Evolutionary conservation across 163 green algal genomes (phyloP).

Genomic region (Scenedesmus sp.): DNA sequence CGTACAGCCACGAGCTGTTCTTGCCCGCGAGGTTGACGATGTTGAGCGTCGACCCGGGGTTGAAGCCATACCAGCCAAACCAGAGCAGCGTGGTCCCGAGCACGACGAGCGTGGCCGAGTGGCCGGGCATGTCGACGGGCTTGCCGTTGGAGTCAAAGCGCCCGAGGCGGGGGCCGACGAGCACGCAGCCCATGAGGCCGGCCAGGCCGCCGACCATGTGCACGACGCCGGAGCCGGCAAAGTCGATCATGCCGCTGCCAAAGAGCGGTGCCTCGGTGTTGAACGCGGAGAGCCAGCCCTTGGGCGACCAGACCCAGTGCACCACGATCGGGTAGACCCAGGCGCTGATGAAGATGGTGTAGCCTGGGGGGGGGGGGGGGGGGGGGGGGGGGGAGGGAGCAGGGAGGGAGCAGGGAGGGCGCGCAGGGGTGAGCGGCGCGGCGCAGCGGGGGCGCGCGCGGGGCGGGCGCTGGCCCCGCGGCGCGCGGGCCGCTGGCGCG

Average conservation of each 20-base stretch:
- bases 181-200: slow-evolving; percentile 69
- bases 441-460: not conserved
- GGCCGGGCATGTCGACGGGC: slow-evolving; percentile 79
- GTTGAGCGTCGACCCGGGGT: slow-evolving; percentile 80
- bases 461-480: too few relatives aligned
- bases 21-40: slow-evolving; percentile 55
- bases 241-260: slow-evolving; percentile 79
- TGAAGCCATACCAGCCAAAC: slow-evolving; percentile 98
- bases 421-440: not conserved
- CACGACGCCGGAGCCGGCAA: slow-evolving; percentile 77
- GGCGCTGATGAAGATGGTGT: slow-evolving; percentile 79
- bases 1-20: slow-evolving; percentile 65
- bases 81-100: slow-evolving; percentile 93
- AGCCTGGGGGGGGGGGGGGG: slow-evolving; percentile 50
- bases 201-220: slow-evolving; percentile 81
- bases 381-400: slow-evolving; percentile 3
- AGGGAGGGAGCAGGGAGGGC: not conserved
- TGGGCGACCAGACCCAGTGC: slow-evolving; percentile 80
- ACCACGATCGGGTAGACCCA: slow-evolving; percentile 86
- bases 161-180: slow-evolving; percentile 81
- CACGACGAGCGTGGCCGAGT: slow-evolving; percentile 82
- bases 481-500: too few relatives aligned
- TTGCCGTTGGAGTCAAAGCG: slow-evolving; percentile 83
- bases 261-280: slow-evolving; percentile 56
- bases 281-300: slow-evolving; percentile 74